phyloP scores from a whole-genome alignment of 352 stramenopile species.

The Pythium scleroteichum region DNA sequence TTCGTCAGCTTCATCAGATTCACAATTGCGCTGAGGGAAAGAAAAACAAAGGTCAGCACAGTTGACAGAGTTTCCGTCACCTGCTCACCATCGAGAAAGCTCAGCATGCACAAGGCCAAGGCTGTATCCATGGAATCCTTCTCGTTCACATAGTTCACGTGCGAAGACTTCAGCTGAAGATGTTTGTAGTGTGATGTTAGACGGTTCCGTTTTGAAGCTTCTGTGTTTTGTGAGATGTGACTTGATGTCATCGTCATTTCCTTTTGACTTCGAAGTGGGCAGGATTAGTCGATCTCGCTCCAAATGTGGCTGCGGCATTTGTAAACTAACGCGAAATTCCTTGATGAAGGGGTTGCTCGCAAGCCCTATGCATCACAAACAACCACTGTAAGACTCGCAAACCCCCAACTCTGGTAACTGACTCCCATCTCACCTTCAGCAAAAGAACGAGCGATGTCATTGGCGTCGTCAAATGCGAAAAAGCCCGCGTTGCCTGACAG shows the following conservation, averaged over 20 bases:
- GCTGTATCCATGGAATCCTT: background rate
- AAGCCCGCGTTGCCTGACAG: constrained; percentile 38
- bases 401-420: too few relatives aligned
- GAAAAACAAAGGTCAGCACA: constrained; percentile 9
- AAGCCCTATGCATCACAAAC: constrained; percentile 5
- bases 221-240: too few relatives aligned
- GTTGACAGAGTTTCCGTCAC: background rate
- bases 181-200: background rate
- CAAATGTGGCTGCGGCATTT: constrained; percentile 7
- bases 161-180: constrained; percentile 22
- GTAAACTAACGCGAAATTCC: constrained; percentile 17
- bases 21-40: constrained; percentile 26
- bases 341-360: constrained; percentile 6
- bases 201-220: background rate
- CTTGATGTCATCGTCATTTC: background rate
- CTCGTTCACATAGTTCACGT: constrained; percentile 9
- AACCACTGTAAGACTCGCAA: background rate
- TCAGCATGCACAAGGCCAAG: constrained; percentile 28
- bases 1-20: constrained; percentile 35
- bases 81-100: constrained; percentile 19
- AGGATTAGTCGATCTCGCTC: constrained; percentile 14
- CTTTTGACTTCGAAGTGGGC: background rate
- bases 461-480: constrained; percentile 36
- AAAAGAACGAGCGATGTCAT: constrained; percentile 25
- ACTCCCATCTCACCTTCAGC: constrained; percentile 18